Evolutionary conservation across 176 grass and related monocot species (phyloP).

Genomic region (Microstegium vimineum): DNA sequence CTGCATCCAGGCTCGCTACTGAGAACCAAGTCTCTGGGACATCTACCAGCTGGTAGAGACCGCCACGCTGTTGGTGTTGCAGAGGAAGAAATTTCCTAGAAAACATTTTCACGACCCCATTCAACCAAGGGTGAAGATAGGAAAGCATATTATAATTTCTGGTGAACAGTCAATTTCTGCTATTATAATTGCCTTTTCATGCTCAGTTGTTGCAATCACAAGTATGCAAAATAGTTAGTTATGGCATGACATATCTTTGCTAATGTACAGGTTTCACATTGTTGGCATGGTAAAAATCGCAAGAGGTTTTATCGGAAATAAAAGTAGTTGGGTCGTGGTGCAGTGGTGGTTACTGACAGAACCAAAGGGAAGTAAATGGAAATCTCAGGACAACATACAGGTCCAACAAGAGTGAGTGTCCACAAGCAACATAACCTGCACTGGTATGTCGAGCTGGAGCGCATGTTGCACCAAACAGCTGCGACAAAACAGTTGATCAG

Average conservation of each 20-base stretch:
- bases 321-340: not conserved
- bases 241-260: not conserved
- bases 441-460: constrained; percentile 61
- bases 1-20: constrained; percentile 16
- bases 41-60: constrained; percentile 85
- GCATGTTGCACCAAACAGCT: constrained; percentile 81
- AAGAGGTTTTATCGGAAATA: not conserved
- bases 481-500: not conserved
- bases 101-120: not conserved
- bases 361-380: not conserved
- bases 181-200: constrained; percentile 60
- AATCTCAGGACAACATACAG: constrained; percentile 50
- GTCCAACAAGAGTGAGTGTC: constrained; percentile 91
- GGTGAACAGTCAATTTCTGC: constrained; percentile 88
- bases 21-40: constrained; percentile 51
- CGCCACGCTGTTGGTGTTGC: constrained; percentile 56
- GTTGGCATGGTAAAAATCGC: not conserved
- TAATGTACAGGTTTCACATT: not conserved
- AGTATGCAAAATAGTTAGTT: not conserved
- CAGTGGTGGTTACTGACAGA: not conserved
- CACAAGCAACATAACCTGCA: constrained; percentile 79
- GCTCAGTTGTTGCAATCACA: constrained; percentile 78
- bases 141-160: too few relatives aligned
- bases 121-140: not conserved
- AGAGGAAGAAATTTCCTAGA: constrained; percentile 75